Evolutionary conservation across 2,329 filamentous ascomycete species (phyloP), one percentile per base, ranked within the genome.

Genomic region (Paecilomyces formosus): DNA sequence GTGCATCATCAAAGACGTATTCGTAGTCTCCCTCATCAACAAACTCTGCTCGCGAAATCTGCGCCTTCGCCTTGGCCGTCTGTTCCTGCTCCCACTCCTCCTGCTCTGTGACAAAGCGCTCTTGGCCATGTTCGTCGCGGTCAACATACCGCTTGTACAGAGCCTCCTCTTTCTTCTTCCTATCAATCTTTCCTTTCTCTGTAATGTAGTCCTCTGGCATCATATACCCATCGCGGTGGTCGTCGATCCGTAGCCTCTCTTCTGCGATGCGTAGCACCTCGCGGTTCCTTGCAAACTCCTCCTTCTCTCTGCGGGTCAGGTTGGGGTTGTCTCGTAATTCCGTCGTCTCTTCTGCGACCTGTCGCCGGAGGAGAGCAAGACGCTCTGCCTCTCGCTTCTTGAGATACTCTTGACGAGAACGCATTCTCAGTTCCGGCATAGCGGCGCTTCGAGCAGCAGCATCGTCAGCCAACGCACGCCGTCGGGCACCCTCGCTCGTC

Each of bases 11-110:
- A 70, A 99, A 87, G 13, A 99, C 89, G 69, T 92, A 96, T 66
- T 94, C 90, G 70, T 97, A 99, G 59, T 95, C 88, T 12, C 87
- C 87, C 63, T 92, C 87, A 56, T 92, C 87, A 13, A 89, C 85
- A 35, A 87, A 82, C 69, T 95, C 90, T 0, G 85, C 78, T 56
- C 86, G 85, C 64, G 85, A 82, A 60, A 96, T 91, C 71, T 96
- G 92, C 1, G 90, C 87, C 71, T 93, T 94, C 5, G 91, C 92
- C 72, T 95, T 95, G 58, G 87, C 82, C 0, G 88, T 84, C 75
- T 97, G 93, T 70, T 97, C 93, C 59, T 85, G 80, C 72, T 99
- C 94, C 93, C 93, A 99, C 69, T 96, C 90, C 62, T 99, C 92
- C 63, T 96, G 89, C 72, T 99, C 94, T 0, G 92, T 96, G 59